phyloP scores from a whole-genome alignment of 164 flowering plant species.

The Tetracentron sinense region DNA sequence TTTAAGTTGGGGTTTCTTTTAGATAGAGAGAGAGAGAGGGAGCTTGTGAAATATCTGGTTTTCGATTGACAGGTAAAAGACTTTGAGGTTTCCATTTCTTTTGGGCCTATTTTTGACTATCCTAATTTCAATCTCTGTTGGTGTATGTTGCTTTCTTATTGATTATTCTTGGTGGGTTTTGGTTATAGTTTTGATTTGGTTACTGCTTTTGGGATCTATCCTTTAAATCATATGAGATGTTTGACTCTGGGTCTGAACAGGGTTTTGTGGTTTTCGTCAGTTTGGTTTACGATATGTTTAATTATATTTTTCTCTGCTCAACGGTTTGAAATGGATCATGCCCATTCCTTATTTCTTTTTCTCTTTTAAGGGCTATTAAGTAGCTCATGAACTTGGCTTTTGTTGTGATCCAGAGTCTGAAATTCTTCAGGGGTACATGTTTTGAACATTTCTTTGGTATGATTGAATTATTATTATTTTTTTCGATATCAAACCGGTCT shows the following conservation, averaged over 20 bases:
- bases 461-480: no score
- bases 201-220: neutral
- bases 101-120: neutral
- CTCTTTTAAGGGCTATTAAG: neutral
- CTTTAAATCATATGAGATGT: neutral
- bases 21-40: neutral
- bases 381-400: neutral
- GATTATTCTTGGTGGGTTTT: neutral
- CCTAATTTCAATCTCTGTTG: neutral
- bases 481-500: no score
- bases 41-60: neutral
- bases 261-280: no score
- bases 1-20: neutral
- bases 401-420: neutral
- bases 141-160: neutral
- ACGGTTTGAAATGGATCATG: neutral
- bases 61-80: slow-evolving; percentile 1
- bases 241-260: neutral
- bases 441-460: no score
- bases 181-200: neutral
- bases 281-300: neutral
- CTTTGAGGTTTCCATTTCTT: neutral
- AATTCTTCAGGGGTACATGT: no score
- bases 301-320: neutral
- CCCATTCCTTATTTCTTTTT: neutral